A percentile compares a stretch with the other conserved stretches of the same genome.
These are phyloP conservation scores for Cytidiella melzeri DNA, from an alignment of 768 basidiomycete species.

Conservation along the genomic window DNA sequence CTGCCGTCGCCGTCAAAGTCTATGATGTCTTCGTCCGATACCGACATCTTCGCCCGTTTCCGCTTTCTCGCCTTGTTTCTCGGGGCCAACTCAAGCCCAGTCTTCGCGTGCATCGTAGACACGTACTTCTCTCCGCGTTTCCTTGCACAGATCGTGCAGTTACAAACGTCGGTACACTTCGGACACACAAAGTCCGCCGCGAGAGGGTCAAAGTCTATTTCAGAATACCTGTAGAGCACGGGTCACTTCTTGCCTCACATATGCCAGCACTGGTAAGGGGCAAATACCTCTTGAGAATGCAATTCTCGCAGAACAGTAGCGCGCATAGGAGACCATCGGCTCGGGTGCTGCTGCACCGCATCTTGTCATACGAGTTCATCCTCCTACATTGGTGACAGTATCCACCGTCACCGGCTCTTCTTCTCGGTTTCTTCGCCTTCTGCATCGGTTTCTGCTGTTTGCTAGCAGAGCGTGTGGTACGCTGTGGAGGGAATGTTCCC, in stretches of 20 bases:
- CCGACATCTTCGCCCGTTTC: no score
- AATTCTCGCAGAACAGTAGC: constrained; percentile 30
- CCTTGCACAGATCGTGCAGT: constrained; percentile 39
- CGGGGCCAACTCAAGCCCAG: background rate
- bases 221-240: constrained; percentile 30
- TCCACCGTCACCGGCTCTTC: constrained; percentile 3
- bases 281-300: constrained; percentile 28
- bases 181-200: constrained; percentile 37
- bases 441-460: no score
- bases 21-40: no score
- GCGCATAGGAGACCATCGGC: constrained; percentile 21
- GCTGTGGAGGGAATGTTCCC: no score
- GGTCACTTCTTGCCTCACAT: no score
- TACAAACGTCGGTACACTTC: constrained; percentile 38
- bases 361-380: constrained; percentile 25
- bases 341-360: constrained; percentile 26
- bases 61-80: background rate
- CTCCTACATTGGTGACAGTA: constrained; percentile 35
- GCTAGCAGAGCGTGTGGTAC: no score
- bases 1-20: no score
- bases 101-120: constrained; percentile 13
- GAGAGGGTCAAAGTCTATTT: constrained; percentile 29
- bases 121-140: constrained; percentile 43
- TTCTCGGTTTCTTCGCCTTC: no score
- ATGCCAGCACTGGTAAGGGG: background rate